Evolutionary conservation across 805 yeast species (phyloP).

Genomic region (Jamesozyma lodderae): DNA sequence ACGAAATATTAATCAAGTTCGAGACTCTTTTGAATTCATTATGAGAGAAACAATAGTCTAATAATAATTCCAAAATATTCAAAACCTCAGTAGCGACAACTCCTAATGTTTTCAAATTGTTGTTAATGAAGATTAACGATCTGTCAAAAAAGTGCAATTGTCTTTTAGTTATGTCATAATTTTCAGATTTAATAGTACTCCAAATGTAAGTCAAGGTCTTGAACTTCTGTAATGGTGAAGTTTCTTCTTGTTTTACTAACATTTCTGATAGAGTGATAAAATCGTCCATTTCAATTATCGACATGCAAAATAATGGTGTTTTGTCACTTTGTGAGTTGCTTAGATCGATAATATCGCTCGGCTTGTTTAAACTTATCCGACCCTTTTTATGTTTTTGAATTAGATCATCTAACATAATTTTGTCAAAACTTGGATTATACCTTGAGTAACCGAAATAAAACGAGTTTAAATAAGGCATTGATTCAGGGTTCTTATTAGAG

Average conservation of each 20-base stretch:
- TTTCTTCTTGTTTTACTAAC: background rate
- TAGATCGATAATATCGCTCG: constrained; percentile 1
- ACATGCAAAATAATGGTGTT: background rate
- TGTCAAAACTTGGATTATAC: constrained; percentile 9
- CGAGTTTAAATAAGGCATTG: constrained; percentile 6
- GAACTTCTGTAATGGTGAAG: background rate
- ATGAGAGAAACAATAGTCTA: constrained; percentile 13
- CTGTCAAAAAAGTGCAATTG: constrained; percentile 13
- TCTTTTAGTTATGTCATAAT: constrained; percentile 2
- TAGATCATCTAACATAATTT: constrained; percentile 17
- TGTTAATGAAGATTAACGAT: constrained; percentile 16
- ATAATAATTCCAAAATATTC: constrained; percentile 7
- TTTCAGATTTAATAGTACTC: constrained; percentile 8
- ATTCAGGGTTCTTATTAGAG: background rate
- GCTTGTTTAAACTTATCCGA: background rate
- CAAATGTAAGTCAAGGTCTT: constrained; percentile 6
- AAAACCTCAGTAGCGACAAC: background rate
- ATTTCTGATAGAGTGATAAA: background rate
- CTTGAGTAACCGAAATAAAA: constrained; percentile 17
- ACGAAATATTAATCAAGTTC: constrained; percentile 23
- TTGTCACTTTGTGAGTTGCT: background rate
- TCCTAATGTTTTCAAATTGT: constrained; percentile 5
- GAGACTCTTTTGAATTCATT: constrained; percentile 19
- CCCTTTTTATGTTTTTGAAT: constrained; percentile 2
- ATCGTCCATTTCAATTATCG: background rate